Percentiles rank a stretch among this genome's conserved stretches.
Evolutionary conservation across 2,329 filamentous ascomycete genomes (phyloP).

Genomic region (Stagonosporopsis vannaccii): DNA sequence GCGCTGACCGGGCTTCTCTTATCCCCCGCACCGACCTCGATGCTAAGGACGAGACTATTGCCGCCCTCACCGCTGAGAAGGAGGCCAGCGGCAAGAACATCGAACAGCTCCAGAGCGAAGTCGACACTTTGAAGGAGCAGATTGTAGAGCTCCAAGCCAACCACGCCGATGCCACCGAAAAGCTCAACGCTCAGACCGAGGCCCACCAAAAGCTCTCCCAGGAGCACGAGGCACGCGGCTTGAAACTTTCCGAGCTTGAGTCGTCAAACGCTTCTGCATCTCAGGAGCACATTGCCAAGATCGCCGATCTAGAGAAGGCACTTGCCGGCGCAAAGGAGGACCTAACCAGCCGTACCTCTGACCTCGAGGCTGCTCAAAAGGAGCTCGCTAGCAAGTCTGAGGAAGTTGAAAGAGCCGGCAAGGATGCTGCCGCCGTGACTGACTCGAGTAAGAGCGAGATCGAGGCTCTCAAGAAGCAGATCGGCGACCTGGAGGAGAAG

Average conservation of each 20-base stretch:
- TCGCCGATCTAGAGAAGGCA: slow-evolving; percentile 26
- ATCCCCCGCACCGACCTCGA: slow-evolving; percentile 39
- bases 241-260: slow-evolving; percentile 28
- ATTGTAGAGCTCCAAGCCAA: slow-evolving; percentile 29
- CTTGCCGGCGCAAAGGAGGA: slow-evolving; percentile 27
- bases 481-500: slow-evolving; percentile 33
- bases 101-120: slow-evolving; percentile 32
- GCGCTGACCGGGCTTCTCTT: slow-evolving; percentile 21
- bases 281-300: slow-evolving; percentile 29
- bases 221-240: slow-evolving; percentile 27
- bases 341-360: slow-evolving; percentile 34
- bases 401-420: slow-evolving; percentile 26
- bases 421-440: slow-evolving; percentile 27
- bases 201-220: slow-evolving; percentile 31
- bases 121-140: slow-evolving; percentile 34
- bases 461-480: slow-evolving; percentile 33
- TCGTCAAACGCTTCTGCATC: slow-evolving; percentile 23
- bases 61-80: slow-evolving; percentile 34
- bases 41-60: slow-evolving; percentile 34
- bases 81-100: slow-evolving; percentile 32
- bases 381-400: slow-evolving; percentile 20
- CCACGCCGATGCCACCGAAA: slow-evolving; percentile 25
- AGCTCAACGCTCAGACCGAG: slow-evolving; percentile 25
- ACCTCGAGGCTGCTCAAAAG: slow-evolving; percentile 34
- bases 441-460: slow-evolving; percentile 35